These are phyloP conservation scores for Boletales sp. DNA, from an alignment of 768 basidiomycete species.

Conservation along the genomic window DNA sequence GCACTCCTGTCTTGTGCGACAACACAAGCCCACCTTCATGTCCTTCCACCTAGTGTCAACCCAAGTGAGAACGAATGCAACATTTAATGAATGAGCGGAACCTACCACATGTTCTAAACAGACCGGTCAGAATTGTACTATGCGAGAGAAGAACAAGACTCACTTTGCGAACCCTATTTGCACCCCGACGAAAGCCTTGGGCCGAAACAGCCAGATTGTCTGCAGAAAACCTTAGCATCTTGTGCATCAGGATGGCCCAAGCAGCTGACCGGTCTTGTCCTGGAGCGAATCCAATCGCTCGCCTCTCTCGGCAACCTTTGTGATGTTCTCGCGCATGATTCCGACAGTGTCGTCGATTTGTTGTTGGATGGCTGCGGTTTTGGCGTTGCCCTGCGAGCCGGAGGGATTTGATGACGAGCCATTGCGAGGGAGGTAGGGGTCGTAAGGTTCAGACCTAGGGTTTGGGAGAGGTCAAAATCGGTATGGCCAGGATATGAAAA, in stretches of 20 bases:
- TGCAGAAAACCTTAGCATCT: slow-evolving; percentile 26
- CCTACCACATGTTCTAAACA: slow-evolving; percentile 88
- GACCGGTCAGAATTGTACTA: slow-evolving; percentile 6
- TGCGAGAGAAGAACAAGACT: slow-evolving; percentile 2
- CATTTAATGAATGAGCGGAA: background rate
- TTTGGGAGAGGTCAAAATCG: slow-evolving; percentile 5
- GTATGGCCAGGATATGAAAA: background rate
- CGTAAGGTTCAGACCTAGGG: slow-evolving; percentile 93
- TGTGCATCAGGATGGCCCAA: background rate
- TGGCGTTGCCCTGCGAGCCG: slow-evolving; percentile 54
- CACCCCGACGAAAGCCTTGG: slow-evolving; percentile 97
- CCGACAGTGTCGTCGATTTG: slow-evolving; percentile 97
- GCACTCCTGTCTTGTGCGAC: slow-evolving; percentile 4
- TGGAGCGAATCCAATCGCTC: slow-evolving; percentile 91
- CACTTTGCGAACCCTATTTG: slow-evolving; percentile 96
- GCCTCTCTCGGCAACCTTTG: slow-evolving; percentile 91
- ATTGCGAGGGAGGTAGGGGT: slow-evolving; percentile 93
- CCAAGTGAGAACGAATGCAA: slow-evolving; percentile 5
- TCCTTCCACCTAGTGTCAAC: slow-evolving; percentile 80
- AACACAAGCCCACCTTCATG: slow-evolving; percentile 67
- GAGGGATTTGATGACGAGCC: slow-evolving; percentile 58
- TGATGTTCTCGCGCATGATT: slow-evolving; percentile 98
- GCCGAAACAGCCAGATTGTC: slow-evolving; percentile 97
- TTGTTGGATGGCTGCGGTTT: slow-evolving; percentile 94
- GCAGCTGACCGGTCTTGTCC: slow-evolving; percentile 92